Evolutionary conservation across 1,284 basidiomycete species (phyloP).

Genomic region (Sporisorium scitamineum): DNA sequence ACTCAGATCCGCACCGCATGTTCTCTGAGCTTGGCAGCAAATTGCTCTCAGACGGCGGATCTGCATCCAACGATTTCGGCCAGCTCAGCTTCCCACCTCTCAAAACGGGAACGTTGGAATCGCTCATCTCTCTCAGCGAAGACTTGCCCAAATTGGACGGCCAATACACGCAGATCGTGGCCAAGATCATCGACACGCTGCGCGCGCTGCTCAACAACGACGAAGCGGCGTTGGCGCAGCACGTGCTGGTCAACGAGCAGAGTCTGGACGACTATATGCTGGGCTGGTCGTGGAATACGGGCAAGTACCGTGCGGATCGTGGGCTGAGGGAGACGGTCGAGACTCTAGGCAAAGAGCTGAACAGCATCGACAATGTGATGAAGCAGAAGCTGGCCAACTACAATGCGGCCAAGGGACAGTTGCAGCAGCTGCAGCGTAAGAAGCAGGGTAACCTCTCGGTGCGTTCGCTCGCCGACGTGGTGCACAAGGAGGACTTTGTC

Average conservation of each 20-base stretch:
- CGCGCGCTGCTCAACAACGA: conserved; percentile 92
- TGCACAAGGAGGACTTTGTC: conserved; percentile 84
- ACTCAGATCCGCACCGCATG: conserved; percentile 72
- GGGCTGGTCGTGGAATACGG: conserved; percentile 81
- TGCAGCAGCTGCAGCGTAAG: conserved; percentile 94
- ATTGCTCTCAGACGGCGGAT: conserved; percentile 67
- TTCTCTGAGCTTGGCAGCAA: conserved; percentile 70
- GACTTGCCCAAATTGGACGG: conserved; percentile 90
- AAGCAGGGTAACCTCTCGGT: conserved; percentile 96
- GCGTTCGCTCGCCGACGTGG: conserved; percentile 85
- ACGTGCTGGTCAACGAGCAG: conserved; percentile 85
- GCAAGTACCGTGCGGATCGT: conserved; percentile 84
- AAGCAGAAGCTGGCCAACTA: conserved; percentile 87
- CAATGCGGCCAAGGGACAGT: conserved; percentile 90
- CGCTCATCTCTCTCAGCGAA: conserved; percentile 89
- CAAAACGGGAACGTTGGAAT: conserved; percentile 91
- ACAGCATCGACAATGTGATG: conserved; percentile 70
- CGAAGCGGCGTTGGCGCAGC: conserved; percentile 82
- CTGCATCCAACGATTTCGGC: conserved; percentile 57
- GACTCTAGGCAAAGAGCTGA: conserved; percentile 77
- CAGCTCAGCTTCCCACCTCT: conserved; percentile 59
- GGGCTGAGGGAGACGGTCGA: conserved; percentile 85
- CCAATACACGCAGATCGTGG: conserved; percentile 86
- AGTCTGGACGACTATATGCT: conserved; percentile 84
- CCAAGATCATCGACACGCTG: conserved; percentile 93